Conservation (phyloP, 1,284 basidiomycete genomes). For the Fomes fomentarius region DNA sequence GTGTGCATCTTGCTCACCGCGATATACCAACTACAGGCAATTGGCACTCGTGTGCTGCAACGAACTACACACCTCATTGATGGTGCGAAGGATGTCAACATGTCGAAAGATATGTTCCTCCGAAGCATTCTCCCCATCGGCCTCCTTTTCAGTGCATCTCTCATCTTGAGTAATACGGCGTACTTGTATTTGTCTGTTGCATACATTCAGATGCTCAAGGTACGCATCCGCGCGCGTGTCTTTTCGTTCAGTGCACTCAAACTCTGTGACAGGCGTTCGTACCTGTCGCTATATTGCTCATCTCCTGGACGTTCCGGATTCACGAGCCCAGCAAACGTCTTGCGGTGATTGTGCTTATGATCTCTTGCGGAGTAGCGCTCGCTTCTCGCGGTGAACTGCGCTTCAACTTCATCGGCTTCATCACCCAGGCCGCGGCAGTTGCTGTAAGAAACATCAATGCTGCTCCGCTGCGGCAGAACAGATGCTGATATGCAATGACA, state of each 20-base stretch:
- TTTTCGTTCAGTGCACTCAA: neutral
- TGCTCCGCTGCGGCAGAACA: conserved; percentile 32
- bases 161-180: conserved; percentile 93
- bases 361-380: conserved; percentile 88
- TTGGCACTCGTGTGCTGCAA: conserved; percentile 89
- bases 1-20: neutral
- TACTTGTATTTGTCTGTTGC: conserved; percentile 91
- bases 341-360: conserved; percentile 87
- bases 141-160: conserved; percentile 87
- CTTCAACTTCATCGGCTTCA: conserved; percentile 88
- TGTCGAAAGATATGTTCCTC: conserved; percentile 83
- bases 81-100: conserved; percentile 84
- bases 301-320: conserved; percentile 89
- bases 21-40: conserved; percentile 53
- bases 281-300: conserved; percentile 95
- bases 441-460: conserved; percentile 47
- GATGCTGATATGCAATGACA: conserved; percentile 30
- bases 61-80: conserved; percentile 91
- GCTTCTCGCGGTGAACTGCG: conserved; percentile 87
- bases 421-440: conserved; percentile 83
- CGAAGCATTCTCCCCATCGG: conserved; percentile 94
- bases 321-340: conserved; percentile 87
- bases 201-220: conserved; percentile 99
- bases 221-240: conserved; percentile 31
- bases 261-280: conserved; percentile 76